Base-by-base conservation (phyloP, 768 basidiomycete species). In the Lactarius sanguifluus region DNA sequence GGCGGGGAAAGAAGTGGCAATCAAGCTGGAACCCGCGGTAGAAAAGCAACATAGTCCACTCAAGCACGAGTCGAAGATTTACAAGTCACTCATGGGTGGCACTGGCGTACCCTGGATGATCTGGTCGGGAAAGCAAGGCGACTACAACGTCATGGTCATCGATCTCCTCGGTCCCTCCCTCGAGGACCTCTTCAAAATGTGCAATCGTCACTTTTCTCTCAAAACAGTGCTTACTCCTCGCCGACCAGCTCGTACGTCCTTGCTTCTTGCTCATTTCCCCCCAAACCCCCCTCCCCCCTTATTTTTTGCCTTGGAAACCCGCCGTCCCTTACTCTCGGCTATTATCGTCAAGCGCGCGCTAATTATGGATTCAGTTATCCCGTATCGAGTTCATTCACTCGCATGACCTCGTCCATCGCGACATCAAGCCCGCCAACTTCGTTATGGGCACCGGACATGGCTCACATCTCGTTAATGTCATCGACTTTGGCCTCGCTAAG, bases 391-490 rank as follows among this genome's bases (percentile, higher is more conserved):
- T 94, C 77, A 94, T 98, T 71, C 96, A 99, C 78, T 92, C 91
- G 1, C 90, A 93, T 73, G 92, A 93, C 73, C 90, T 96, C 71
- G 87, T 97, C 50, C 96, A 98, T 76, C 91, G 96, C 70, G 96
- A 98, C 75, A 91, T 99, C 77, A 99, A 98, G 77, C 96, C 96
- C 43, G 96, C 96, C 73, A 98, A 99, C 79, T 99, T 99, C 75
- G 89, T 99, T 67, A 98, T 98, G 93, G 92, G 94, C 69, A 84
- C 86, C 56, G 86, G 86, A 68, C 88, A 86, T 69, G 80, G 84
- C 76, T 73, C 83, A 0, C 82, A 83, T 71, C 78, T 88, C 72
- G 95, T 99, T 75, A 96, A 98, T 76, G 91, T 99, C 71, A 92
- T 92, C 71, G 91, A 92, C 79, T 92, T 92, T 77, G 91, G 91